A percentile compares a stretch with the other conserved stretches of the same genome.
Conservation (phyloP, 768 basidiomycete genomes). For the Leccinum longicurvipes region DNA sequence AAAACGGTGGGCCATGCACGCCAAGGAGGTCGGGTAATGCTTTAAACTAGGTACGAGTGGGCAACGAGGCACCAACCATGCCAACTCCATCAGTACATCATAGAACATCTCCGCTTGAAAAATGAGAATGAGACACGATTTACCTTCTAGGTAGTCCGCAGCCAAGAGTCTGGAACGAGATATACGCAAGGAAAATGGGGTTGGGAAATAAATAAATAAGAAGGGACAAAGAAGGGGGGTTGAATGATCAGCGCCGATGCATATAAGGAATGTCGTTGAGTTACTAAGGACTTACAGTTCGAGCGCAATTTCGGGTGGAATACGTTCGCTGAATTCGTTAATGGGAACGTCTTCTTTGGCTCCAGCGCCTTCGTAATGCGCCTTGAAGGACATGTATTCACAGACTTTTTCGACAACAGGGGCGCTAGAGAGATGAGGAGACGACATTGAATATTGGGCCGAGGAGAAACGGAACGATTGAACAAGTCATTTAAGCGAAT, state of each 20-base stretch:
- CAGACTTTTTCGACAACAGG: slow-evolving; percentile 83
- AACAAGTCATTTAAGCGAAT: slow-evolving; percentile 4
- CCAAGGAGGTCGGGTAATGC: neutral
- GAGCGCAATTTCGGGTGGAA: slow-evolving; percentile 83
- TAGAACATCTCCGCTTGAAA: slow-evolving; percentile 13
- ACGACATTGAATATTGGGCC: neutral
- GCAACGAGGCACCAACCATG: slow-evolving; percentile 7
- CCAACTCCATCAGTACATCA: slow-evolving; percentile 10
- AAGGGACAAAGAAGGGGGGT: neutral
- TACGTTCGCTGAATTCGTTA: slow-evolving; percentile 74
- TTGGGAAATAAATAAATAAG: slow-evolving; percentile 1
- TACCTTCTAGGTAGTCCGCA: slow-evolving; percentile 67
- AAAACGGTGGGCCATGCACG: neutral
- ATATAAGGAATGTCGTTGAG: neutral
- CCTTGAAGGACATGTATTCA: slow-evolving; percentile 87
- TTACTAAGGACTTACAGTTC: slow-evolving; percentile 69
- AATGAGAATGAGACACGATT: slow-evolving; percentile 11
- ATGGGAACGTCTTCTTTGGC: slow-evolving; percentile 76
- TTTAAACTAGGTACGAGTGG: slow-evolving; percentile 7
- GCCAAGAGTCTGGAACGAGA: slow-evolving; percentile 46
- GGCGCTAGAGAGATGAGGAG: slow-evolving; percentile 35
- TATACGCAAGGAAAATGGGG: slow-evolving; percentile 1
- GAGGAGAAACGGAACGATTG: neutral
- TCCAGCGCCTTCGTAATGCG: slow-evolving; percentile 66
- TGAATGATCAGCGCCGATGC: slow-evolving; percentile 11